Evolutionary conservation across 1,284 basidiomycete species (phyloP), one percentile per base, ranked within the genome.

Genomic region (Fomitopsis pinicola): DNA sequence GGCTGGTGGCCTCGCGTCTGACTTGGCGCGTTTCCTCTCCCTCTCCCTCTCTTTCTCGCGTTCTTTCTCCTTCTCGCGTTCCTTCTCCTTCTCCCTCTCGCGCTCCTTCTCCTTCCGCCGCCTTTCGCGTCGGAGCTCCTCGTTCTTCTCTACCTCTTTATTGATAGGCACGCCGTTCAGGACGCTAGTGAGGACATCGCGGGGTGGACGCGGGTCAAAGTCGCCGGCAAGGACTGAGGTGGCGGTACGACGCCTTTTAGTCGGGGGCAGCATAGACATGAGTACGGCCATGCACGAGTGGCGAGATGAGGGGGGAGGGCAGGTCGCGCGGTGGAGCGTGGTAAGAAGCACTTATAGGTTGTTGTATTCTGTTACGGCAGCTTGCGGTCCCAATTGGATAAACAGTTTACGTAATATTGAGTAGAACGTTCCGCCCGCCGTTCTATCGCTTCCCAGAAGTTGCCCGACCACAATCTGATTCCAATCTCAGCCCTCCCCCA

Each of bases 141-240:
- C 84, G 53, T 83, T 82, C 62, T 80, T 81, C 73, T 88, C 88
- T 42, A 86, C 80, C 35, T 74, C 78, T 63, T 82, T 82, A 70
- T 89, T 86, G 7, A 82, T 82, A 0, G 80, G 81, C 45, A 91
- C 85, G 59, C 89, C 88, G 70, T 92, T 91, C 68, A 91, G 76
- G 52, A 91, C 71, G 73, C 86, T 89, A 14, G 89, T 92, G 65
- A 92, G 78, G 63, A 88, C 88, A 75, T 91, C 89, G 71, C 89
- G 82, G 35, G 79, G 68, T 0, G 87, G 85, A 40, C 80, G 81
- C 5, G 79, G 72, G 77, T 92, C 89, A 73, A 89, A 90, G 68
- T 80, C 76, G 67, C 89, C 89, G 0, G 88, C 84, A 73, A 91
- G 82, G 46, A 92, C 86, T 15, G 84, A 71, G 10, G 89, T 92